These are phyloP conservation scores for Phytophthora sp. DNA, from an alignment of 352 stramenopile species.

Conservation along the genomic window DNA sequence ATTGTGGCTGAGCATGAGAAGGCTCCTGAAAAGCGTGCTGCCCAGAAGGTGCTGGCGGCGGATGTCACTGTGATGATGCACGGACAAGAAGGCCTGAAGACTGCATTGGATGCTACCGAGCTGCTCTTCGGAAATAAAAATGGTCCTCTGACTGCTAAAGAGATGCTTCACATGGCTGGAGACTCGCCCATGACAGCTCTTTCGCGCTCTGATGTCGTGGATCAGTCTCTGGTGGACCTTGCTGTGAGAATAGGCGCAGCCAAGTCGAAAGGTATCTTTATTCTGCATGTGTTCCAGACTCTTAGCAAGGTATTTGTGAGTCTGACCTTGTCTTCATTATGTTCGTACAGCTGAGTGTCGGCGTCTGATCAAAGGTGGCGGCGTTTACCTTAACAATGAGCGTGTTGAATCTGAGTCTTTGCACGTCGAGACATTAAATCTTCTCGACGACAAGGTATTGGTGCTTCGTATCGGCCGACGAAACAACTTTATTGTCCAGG, in stretches of 20 bases:
- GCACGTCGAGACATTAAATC: constrained; percentile 42
- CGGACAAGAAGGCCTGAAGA: constrained; percentile 80
- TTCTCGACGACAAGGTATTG: constrained; percentile 72
- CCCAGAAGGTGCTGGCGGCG: constrained; percentile 74
- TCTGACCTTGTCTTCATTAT: constrained; percentile 16
- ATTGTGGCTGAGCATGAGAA: constrained; percentile 83
- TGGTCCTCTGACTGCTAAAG: constrained; percentile 63
- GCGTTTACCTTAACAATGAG: constrained; percentile 94
- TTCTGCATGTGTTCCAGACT: not conserved
- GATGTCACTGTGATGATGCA: constrained; percentile 95
- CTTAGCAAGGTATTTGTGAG: not conserved
- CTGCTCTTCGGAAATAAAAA: constrained; percentile 74
- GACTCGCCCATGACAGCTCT: constrained; percentile 62
- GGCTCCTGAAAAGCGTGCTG: constrained; percentile 79
- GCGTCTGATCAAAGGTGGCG: constrained; percentile 95
- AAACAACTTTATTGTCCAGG: constrained; percentile 84
- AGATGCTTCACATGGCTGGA: constrained; percentile 71
- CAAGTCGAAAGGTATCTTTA: constrained; percentile 87
- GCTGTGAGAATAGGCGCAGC: constrained; percentile 88
- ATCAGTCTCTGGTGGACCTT: constrained; percentile 90
- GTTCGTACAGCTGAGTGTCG: constrained; percentile 87
- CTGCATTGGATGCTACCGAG: constrained; percentile 64
- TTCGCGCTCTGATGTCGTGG: constrained; percentile 59
- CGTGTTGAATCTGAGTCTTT: constrained; percentile 64
- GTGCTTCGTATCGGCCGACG: constrained; percentile 75